A percentile compares a stretch with the other conserved stretches of the same genome.
Conservation (phyloP, 164 flowering plant genomes). For the Paratinospora sagittata region DNA sequence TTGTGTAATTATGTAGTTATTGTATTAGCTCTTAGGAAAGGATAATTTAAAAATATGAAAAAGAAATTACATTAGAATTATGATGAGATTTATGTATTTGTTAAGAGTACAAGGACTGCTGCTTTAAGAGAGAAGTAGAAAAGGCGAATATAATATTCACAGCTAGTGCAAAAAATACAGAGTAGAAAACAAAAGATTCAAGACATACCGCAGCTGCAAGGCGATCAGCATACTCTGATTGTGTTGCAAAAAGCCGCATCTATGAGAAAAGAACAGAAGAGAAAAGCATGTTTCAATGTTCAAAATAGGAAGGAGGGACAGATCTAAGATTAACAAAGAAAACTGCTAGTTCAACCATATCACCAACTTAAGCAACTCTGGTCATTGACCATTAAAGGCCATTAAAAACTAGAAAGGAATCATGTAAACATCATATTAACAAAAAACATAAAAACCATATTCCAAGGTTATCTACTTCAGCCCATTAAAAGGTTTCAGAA, state of each 20-base stretch:
- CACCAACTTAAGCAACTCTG: neutral
- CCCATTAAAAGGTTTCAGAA: neutral
- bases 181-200: neutral
- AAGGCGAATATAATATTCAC: neutral
- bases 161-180: neutral
- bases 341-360: neutral
- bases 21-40: too few species aligned
- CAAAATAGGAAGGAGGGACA: neutral
- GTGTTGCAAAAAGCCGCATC: slow-evolving; percentile 82
- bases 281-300: neutral
- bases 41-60: too few species aligned
- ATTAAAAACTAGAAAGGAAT: neutral
- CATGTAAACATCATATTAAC: neutral
- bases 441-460: neutral
- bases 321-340: neutral
- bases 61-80: too few species aligned
- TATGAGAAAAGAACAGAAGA: slow-evolving; percentile 15
- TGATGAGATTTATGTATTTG: too few species aligned
- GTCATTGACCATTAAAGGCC: neutral
- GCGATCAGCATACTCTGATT: slow-evolving; percentile 84
- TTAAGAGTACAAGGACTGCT: neutral
- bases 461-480: neutral
- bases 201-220: slow-evolving; percentile 76
- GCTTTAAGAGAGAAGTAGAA: neutral
- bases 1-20: too few species aligned